Base-by-base conservation (phyloP, 1,139 yeast species). In the Yueomyces sp. region DNA sequence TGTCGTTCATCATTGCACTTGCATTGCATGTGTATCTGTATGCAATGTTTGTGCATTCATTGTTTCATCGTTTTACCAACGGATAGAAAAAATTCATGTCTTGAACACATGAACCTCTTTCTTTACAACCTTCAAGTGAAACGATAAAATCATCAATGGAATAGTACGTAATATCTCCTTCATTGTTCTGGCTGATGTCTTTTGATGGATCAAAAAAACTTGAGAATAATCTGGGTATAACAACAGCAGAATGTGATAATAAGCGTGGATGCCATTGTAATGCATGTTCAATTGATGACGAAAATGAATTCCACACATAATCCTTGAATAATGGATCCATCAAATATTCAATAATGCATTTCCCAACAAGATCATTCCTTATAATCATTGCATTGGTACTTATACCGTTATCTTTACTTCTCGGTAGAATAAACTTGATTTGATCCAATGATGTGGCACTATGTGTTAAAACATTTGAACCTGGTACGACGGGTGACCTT, bases 221-320 rank as follows among this genome's bases (percentile, higher is more conserved):
- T 11, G 75, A 70, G 40, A 79, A 68, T n/a, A 71, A 61, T 50
- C 76, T 70, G 37, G 77, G 67, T 4, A 86, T 84, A 0, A 91
- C 73, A 9, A 89, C 63, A 0, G 86, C 82, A 4, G 93, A 70
- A 54, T 77, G 81, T 43, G 82, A 72, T 51, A 89, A 69, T 36
- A 81, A 66, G 40, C 73, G 75, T 9, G 95, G 95, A 59, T 91
- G 98, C 98, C 97, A 91, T 61, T 86, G 96, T 50, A 87, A 67
- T 36, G 86, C 68, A 60, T 91, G 97, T 27, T 86, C 76, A 42
- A 89, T 85, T 9, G 78, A 72, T 48, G 75, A 77, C 3, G 83
- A 80, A 30, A 75, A 74, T 19, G 75, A 74, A 63, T 84, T 83
- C 56, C 73, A 74, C 33, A 66, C 68, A 62, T 82, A 86, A 40